phyloP scores from a whole-genome alignment of 495 filamentous ascomycete genomes.

The Talaromyces liani region DNA sequence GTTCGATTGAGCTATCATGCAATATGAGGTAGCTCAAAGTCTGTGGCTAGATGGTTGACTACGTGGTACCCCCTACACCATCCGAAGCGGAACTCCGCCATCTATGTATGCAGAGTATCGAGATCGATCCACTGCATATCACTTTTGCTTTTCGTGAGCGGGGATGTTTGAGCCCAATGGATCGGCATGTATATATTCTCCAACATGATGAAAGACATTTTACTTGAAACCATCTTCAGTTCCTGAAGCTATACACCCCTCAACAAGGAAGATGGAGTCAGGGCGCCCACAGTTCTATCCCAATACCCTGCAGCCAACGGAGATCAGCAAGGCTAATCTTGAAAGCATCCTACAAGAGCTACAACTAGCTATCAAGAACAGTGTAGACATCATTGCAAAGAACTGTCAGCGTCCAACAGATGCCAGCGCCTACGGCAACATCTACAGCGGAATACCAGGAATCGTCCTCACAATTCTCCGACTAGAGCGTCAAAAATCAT shows the following conservation, averaged over 20 bases:
- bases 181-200: background rate
- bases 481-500: slow-evolving; percentile 25
- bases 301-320: slow-evolving; percentile 13
- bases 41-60: background rate
- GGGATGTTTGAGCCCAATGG: background rate
- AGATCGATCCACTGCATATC: background rate
- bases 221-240: background rate
- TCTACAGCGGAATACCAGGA: slow-evolving; percentile 24
- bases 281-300: slow-evolving; percentile 15
- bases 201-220: background rate
- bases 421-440: slow-evolving; percentile 19
- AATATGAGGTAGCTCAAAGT: background rate
- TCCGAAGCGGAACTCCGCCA: slow-evolving; percentile 1
- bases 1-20: background rate
- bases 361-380: slow-evolving; percentile 21
- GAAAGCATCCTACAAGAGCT: slow-evolving; percentile 19
- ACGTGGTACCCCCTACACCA: background rate
- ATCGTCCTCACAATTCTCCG: slow-evolving; percentile 31
- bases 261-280: background rate
- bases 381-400: slow-evolving; percentile 19
- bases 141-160: background rate
- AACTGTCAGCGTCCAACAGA: slow-evolving; percentile 16
- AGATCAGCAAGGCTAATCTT: slow-evolving; percentile 10
- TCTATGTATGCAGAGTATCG: background rate
- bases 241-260: background rate